Evolutionary conservation across 768 basidiomycete genomes (phyloP), one percentile per base, ranked within the genome.

Genomic region (Trametes sanguinea): DNA sequence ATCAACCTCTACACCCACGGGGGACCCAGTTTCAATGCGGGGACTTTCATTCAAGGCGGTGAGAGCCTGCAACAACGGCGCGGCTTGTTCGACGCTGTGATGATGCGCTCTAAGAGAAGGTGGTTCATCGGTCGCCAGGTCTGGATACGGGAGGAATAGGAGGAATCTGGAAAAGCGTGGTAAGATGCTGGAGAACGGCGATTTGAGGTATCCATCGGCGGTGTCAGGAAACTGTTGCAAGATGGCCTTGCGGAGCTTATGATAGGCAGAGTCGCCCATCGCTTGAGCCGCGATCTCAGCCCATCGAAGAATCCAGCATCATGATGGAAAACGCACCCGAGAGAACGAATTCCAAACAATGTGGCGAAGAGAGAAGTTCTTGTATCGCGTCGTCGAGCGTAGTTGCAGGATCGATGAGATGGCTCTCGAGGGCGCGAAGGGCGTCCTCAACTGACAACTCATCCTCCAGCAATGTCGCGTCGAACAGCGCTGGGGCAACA

Each of bases 141-240:
- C 51, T 17, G 57, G 47, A 37, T 51, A 67, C 2, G 65, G 51
- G 17, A 61, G 16, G 35, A 66, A 66, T 3, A 54, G 29, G 14
- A 66, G 51, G 8, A 42, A 62, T 2, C 60, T 30, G 2, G 66
- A 64, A 13, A 64, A 42, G 6, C 51, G 63, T 30, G 30, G 30
- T 13, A 67, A 14, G 3, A 67, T 33, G 7, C 9, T 5, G 6
- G 40, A 14, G 7, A 56, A 48, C 14, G 44, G 30, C 6, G 65
- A 67, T 1, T 44, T 39, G 1, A n/a, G 27, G 14, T 50, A 67
- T 4, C 14, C n/a, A 16, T 35, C 45, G 22, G 62, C 43, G 7
- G 46, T 43, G 8, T 30, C 27, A 14, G 62, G 62, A 8, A 60
- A 55, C 9, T n/a, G 22, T 10, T 42, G 32, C 4, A 62, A n/a